These are phyloP conservation scores for Cladophialophora yegresii DNA, from an alignment of 2,329 filamentous ascomycete genomes.

Conservation along the genomic window DNA sequence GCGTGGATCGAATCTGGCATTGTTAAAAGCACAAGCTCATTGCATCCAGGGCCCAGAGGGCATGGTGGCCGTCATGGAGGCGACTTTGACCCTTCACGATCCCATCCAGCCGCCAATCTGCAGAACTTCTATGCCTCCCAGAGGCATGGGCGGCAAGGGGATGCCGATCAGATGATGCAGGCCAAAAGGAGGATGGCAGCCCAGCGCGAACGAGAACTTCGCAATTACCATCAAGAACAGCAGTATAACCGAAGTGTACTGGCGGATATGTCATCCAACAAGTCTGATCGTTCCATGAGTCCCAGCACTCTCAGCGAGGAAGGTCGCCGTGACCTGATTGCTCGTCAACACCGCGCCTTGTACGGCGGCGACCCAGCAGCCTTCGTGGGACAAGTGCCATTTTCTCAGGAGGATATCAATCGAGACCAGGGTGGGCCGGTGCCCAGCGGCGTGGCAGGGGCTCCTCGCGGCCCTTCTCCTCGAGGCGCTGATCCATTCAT, in stretches of 20 bases:
- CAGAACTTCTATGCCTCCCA: constrained; percentile 95
- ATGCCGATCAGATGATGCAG: constrained; percentile 98
- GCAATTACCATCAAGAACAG: constrained; percentile 99
- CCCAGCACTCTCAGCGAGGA: constrained; percentile 89
- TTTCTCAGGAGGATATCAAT: constrained; percentile 68
- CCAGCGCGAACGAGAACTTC: constrained; percentile 96
- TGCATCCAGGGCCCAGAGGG: constrained; percentile 66
- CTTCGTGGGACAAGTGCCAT: constrained; percentile 67
- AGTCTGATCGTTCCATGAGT: constrained; percentile 83
- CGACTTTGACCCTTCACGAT: constrained; percentile 77
- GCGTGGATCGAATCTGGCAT: neutral
- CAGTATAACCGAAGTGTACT: constrained; percentile 97
- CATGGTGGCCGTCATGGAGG: constrained; percentile 73
- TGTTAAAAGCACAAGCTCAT: neutral
- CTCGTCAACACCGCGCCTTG: constrained; percentile 89
- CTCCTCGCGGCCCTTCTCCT: constrained; percentile 74
- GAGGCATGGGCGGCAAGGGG: constrained; percentile 82
- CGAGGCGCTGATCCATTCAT: constrained; percentile 73
- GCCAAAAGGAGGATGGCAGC: constrained; percentile 98
- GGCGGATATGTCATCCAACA: constrained; percentile 70
- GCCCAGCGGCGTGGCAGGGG: constrained; percentile 48
- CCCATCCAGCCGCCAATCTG: constrained; percentile 73
- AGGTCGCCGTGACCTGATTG: constrained; percentile 91
- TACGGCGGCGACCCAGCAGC: constrained; percentile 73
- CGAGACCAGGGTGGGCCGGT: constrained; percentile 66